Evolutionary conservation across 208 protist genomes (phyloP), one percentile per base, ranked within the genome.

Genomic region (Crithidia acanthocephali): DNA sequence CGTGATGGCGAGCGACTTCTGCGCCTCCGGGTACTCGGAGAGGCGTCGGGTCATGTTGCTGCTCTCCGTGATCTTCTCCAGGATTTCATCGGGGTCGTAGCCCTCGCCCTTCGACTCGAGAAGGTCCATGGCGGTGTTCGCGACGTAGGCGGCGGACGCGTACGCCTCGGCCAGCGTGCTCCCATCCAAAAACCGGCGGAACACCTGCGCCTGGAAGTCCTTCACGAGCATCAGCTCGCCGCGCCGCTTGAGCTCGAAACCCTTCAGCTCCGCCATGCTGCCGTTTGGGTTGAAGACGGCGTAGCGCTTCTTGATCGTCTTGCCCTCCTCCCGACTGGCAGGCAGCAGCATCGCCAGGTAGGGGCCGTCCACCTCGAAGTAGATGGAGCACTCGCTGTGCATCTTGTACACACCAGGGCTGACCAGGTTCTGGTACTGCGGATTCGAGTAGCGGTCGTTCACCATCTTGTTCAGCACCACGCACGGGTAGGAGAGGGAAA

Each of bases 161-260:
- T 99, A 99, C 53, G 98, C 97, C 62, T 99, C 96, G 22, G 96
- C 76, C 10, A 99, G 84, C 10, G 87, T 96, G 13, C 44, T 83
- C n/a, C 99, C 99, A 18, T 98, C 85, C 9, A 99, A 86, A 69
- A 99, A 99, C 11, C 83, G 70, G 35, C 86, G 63, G 86, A 99
- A 99, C 2, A 99, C 89, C 60, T 99, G 81, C 11, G 88, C 90
- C 83, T 99, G 99, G 83, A 99, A 99, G 52, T 99, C 88, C 74
- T 99, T 99, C 83, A 99, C 98, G 23, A 99, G 81, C 85, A 99
- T 94, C 32, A 99, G 91, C 89, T 99, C 99, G n/a, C 99, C 99
- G 70, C 99, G 91, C 40, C 99, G 95, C 86, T 99, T 99, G n/a
- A 99, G 79, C 87, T 99, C 99, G 77, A 99, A 99, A 7, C 99